A percentile compares a stretch with the other conserved stretches of the same genome.
Evolutionary conservation across 345 rosid genomes (phyloP).

Genomic region (Cardamine chenopodiifolia): DNA sequence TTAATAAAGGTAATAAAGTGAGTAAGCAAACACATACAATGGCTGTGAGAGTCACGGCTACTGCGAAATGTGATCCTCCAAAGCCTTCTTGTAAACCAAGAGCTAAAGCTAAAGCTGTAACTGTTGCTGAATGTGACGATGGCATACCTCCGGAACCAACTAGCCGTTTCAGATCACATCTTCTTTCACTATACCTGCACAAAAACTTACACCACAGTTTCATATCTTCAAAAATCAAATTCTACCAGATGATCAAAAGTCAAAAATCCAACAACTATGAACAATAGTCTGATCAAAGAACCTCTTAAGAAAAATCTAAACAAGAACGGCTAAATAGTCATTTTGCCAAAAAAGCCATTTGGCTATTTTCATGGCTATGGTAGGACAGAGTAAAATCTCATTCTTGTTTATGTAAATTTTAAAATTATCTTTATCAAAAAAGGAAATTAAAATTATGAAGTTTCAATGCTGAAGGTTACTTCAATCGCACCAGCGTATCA

Average conservation of each 20-base stretch:
- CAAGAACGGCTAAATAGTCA: background rate
- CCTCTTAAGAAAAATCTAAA: background rate
- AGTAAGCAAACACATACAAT: constrained; percentile 55
- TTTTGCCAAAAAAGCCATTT: no score
- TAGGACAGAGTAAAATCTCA: no score
- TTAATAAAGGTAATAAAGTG: background rate
- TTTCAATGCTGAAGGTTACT: no score
- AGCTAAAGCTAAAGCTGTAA: constrained; percentile 69
- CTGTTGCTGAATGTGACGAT: constrained; percentile 89
- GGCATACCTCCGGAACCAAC: constrained; percentile 97
- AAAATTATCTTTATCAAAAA: no score
- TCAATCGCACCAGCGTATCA: background rate
- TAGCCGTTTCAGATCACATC: constrained; percentile 73
- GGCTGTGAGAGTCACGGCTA: constrained; percentile 63
- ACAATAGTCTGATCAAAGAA: constrained; percentile 4
- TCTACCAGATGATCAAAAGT: background rate
- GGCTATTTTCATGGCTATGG: no score
- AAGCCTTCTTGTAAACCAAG: constrained; percentile 76
- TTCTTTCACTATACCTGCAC: constrained; percentile 72
- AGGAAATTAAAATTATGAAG: no score
- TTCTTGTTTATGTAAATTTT: no score
- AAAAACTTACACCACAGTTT: constrained; percentile 43
- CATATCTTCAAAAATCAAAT: constrained; percentile 45
- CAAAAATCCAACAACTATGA: background rate
- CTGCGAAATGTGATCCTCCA: constrained; percentile 65